These are phyloP conservation scores for Spizellomyces punctatus DNA, from an alignment of 192 early-diverging fungal genomes.

Conservation along the genomic window DNA sequence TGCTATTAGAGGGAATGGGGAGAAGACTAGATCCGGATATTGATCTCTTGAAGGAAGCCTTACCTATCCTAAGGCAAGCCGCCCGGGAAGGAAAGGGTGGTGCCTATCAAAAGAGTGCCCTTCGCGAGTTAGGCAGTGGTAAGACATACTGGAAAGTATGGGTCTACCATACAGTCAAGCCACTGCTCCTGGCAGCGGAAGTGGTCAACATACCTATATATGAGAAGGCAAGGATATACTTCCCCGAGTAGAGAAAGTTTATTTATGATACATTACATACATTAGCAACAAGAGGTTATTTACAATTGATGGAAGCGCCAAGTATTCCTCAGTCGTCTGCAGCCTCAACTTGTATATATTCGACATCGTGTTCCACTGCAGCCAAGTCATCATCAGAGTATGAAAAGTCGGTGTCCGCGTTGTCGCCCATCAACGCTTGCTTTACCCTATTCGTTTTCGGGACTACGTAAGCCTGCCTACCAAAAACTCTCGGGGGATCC, in stretches of 20 bases:
- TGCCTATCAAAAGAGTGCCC: neutral
- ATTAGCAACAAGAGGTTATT: neutral
- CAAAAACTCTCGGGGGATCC: no score
- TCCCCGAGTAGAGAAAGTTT: constrained; percentile 18
- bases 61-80: constrained; percentile 28
- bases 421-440: no score
- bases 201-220: constrained; percentile 7
- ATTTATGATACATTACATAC: neutral
- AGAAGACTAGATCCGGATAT: constrained; percentile 85
- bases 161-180: constrained; percentile 7
- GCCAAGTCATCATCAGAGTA: no score
- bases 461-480: no score
- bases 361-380: no score
- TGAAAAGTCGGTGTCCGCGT: no score
- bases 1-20: constrained; percentile 95
- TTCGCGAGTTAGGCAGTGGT: constrained; percentile 9
- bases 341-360: no score
- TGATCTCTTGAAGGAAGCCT: constrained; percentile 77
- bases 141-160: neutral
- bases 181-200: constrained; percentile 10
- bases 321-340: no score
- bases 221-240: constrained; percentile 19
- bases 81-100: constrained; percentile 11
- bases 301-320: no score
- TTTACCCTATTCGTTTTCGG: no score